phyloP scores from a whole-genome alignment of 2,329 filamentous ascomycete species.

The Xylogone sp. region DNA sequence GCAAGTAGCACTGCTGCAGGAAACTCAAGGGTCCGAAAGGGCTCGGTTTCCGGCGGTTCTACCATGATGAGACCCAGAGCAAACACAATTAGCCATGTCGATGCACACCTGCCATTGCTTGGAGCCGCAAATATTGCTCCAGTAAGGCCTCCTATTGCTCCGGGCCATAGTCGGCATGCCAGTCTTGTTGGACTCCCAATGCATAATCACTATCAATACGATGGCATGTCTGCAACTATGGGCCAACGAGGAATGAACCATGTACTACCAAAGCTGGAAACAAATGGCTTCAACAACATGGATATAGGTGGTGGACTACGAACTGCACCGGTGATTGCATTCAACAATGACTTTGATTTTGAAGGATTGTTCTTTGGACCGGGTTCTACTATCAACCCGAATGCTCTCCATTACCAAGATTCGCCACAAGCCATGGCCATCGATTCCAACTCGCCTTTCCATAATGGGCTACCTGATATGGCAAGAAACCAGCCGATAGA shows the following conservation, averaged over 20 bases:
- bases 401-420: constrained; percentile 78
- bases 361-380: constrained; percentile 67
- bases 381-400: constrained; percentile 68
- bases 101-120: constrained; percentile 72
- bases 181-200: constrained; percentile 67
- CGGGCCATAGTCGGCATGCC: constrained; percentile 65
- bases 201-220: constrained; percentile 61
- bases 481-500: constrained; percentile 60
- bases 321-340: constrained; percentile 68
- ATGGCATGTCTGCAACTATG: constrained; percentile 67
- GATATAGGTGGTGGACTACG: constrained; percentile 67
- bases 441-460: constrained; percentile 60
- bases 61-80: constrained; percentile 78
- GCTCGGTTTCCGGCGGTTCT: constrained; percentile 67
- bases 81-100: constrained; percentile 95
- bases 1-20: constrained; percentile 65
- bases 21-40: constrained; percentile 80
- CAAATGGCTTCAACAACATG: constrained; percentile 61
- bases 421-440: constrained; percentile 65
- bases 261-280: constrained; percentile 79
- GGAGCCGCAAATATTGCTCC: constrained; percentile 50
- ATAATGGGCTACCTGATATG: constrained; percentile 54
- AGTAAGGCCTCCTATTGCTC: constrained; percentile 43
- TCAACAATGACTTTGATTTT: constrained; percentile 64
- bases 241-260: constrained; percentile 63